phyloP scores from a whole-genome alignment of 2,329 filamentous ascomycete species.

The Westerdykella sp. region DNA sequence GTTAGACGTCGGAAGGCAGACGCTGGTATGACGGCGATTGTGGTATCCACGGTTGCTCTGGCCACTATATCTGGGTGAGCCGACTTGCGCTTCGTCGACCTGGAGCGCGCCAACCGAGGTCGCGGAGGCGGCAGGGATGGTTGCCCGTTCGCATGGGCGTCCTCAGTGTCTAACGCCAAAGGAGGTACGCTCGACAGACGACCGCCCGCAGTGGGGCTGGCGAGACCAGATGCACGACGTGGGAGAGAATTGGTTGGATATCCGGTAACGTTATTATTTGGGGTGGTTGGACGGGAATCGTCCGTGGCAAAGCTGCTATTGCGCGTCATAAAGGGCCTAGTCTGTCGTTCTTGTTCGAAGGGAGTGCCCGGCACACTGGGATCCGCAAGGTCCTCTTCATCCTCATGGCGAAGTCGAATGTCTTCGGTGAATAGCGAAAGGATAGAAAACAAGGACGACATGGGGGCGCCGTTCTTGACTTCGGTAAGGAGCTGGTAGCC shows the following conservation, averaged over 20 bases:
- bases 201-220: conserved; percentile 33
- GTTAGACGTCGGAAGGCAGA: conserved; percentile 92
- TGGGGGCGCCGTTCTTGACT: conserved; percentile 93
- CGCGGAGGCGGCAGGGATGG: conserved; percentile 9
- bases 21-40: conserved; percentile 95
- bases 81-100: conserved; percentile 54
- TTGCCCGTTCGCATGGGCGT: conserved; percentile 11
- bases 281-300: conserved; percentile 29
- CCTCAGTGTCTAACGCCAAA: conserved; percentile 58
- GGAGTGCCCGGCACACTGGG: conserved; percentile 26
- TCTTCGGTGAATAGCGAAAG: conserved; percentile 96
- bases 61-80: conserved; percentile 96
- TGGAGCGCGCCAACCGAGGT: conserved; percentile 18
- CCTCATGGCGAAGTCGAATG: conserved; percentile 66
- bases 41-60: conserved; percentile 92
- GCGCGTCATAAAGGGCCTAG: conserved; percentile 18
- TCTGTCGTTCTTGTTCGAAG: conserved; percentile 6
- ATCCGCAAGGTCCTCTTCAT: conserved; percentile 52
- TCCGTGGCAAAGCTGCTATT: conserved; percentile 28
- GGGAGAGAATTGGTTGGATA: conserved; percentile 12
- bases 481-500: conserved; percentile 94
- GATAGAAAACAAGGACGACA: conserved; percentile 98
- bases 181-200: conserved; percentile 60
- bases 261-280: conserved; percentile 14
- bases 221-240: conserved; percentile 26